phyloP scores from a whole-genome alignment of 345 rosid genomes.

The Arabis hirsuta region DNA sequence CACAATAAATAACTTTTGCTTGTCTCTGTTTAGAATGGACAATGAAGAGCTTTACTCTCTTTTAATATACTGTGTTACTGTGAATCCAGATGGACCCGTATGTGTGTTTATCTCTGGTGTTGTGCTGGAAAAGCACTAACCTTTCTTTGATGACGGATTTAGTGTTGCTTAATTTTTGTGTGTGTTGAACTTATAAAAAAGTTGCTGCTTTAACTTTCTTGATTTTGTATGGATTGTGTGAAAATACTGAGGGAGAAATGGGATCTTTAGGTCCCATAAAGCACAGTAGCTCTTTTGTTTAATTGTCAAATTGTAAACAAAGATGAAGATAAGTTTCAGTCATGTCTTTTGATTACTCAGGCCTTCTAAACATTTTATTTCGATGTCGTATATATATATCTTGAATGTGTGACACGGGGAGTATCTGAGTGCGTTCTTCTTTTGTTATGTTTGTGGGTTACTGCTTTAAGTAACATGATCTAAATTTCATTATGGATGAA shows the following conservation, averaged over 20 bases:
- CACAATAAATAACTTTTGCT: not conserved
- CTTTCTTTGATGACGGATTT: not conserved
- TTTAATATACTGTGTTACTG: not conserved
- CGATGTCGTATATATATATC: not conserved
- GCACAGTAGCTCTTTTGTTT: slow-evolving; percentile 15
- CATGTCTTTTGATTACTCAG: slow-evolving; percentile 14
- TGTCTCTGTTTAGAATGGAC: not conserved
- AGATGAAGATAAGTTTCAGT: slow-evolving; percentile 7
- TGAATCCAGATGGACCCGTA: slow-evolving; percentile 16
- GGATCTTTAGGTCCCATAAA: slow-evolving; percentile 6
- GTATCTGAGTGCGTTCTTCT: not conserved
- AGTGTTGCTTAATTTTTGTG: not conserved
- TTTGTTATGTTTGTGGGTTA: slow-evolving; percentile 4
- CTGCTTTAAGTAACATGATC: slow-evolving; percentile 5
- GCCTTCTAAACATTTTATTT: slow-evolving; percentile 9
- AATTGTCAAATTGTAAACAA: slow-evolving; percentile 2
- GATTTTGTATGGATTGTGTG: not conserved
- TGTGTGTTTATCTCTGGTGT: slow-evolving; percentile 15
- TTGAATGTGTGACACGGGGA: not conserved
- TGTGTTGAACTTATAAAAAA: not conserved
- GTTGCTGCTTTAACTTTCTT: slow-evolving; percentile 15
- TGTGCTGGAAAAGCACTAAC: slow-evolving; percentile 26
- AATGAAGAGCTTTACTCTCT: slow-evolving; percentile 14
- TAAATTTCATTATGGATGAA: slow-evolving; percentile 21
- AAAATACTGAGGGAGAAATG: not conserved